A percentile compares a stretch with the other conserved stretches of the same genome.
phyloP scores from a whole-genome alignment of 1,284 basidiomycete genomes.

The Ceratobasidium sp. region DNA sequence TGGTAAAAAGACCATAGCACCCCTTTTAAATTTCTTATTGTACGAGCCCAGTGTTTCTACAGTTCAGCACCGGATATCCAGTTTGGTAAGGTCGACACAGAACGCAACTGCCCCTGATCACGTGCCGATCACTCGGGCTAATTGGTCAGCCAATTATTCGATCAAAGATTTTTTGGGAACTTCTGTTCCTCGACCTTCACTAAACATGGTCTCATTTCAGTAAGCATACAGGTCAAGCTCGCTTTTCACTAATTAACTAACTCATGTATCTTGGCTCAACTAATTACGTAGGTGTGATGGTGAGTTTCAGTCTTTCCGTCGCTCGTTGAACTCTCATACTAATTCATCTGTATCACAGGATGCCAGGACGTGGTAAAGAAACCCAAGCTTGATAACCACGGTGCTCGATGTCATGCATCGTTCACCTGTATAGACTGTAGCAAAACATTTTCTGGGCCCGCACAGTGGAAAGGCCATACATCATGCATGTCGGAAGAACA shows the following conservation, averaged over 20 bases:
- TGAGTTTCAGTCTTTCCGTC: constrained; percentile 51
- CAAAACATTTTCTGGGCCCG: constrained; percentile 79
- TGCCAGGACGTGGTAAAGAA: constrained; percentile 92
- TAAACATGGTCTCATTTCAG: constrained; percentile 71
- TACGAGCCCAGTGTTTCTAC: no score
- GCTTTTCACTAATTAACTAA: neutral
- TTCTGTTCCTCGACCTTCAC: constrained; percentile 15
- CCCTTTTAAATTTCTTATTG: no score
- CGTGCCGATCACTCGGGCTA: constrained; percentile 42
- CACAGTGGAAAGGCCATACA: constrained; percentile 86
- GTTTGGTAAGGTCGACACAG: no score
- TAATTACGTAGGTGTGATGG: constrained; percentile 64
- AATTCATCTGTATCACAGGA: constrained; percentile 59
- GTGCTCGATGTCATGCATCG: constrained; percentile 64
- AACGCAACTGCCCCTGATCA: no score
- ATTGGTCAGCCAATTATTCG: constrained; percentile 35
- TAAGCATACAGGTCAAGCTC: constrained; percentile 55
- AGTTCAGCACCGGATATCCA: no score
- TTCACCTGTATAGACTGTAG: constrained; percentile 93
- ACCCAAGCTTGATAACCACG: constrained; percentile 86
- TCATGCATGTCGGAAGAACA: constrained; percentile 90
- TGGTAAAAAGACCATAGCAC: no score
- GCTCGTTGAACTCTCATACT: constrained; percentile 31
- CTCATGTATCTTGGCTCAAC: constrained; percentile 12
- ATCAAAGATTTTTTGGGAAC: constrained; percentile 35